Base-by-base conservation (phyloP, 2,329 filamentous ascomycete species). In the Helotiales sp. region DNA sequence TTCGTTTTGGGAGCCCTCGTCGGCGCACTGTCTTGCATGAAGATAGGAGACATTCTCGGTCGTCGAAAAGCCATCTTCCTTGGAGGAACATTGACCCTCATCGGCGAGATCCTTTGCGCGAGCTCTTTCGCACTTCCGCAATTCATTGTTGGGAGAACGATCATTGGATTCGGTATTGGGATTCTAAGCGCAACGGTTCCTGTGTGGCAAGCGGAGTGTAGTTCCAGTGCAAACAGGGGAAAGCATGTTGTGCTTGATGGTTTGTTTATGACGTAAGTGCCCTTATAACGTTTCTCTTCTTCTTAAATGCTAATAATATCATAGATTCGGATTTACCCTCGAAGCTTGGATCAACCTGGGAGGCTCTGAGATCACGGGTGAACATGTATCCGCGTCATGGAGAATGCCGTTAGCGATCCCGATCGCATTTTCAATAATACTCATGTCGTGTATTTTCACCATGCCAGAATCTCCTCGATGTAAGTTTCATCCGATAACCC, bases 261-360 rank as follows among this genome's bases (percentile, higher is more conserved):
- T 15, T 55, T 73, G 2, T 74, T 73, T 61, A 73, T 73, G 50
- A 57, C 54, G 58, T 60, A 25, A 60, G 54, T 46, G 15, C 15
- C 7, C 13, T 15, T 33, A 12, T 22, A 19, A 38, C 29, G 42
- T 22, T 44, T 15, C n/a, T 7, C 25, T 49, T 52, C 9, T 33
- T 13, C 12, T 19, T 27, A 55, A 55, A 5, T 29, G 27, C 19
- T 53, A 19, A 27, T 27, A 17, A 17, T 27, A 17, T 13, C 3
- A n/a, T 30, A 72, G 71, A 30, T 59, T 72, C 25, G 72, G 72
- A 24, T 73, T 70, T 56, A 73, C 74, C 4, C 67, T 79, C 19
- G 74, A 75, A 49, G 73, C 74, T 10, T 79, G 77, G 77, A 74
- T 79, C 60, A 72, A 79, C 66, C 69, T 78, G 17, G 77, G 73